A percentile compares a stretch with the other conserved stretches of the same genome.
phyloP scores from a whole-genome alignment of 768 basidiomycete genomes.

The Rhodotorula babjevae region DNA sequence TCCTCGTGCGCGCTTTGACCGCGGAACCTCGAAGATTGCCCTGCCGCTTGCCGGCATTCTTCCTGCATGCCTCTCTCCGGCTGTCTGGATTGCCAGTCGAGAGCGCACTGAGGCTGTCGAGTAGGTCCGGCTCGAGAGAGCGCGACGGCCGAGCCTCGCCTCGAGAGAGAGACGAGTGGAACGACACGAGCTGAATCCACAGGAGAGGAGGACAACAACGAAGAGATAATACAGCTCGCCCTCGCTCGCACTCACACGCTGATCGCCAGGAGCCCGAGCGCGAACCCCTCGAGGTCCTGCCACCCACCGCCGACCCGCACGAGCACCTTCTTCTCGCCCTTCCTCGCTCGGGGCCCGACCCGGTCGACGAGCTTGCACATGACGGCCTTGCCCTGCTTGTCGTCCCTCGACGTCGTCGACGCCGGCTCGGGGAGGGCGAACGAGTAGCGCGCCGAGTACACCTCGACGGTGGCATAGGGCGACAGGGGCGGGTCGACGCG shows the following conservation, averaged over 20 bases:
- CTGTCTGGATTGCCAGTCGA: too few relatives aligned
- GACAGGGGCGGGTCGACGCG: conserved; percentile 73
- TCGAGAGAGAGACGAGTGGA: too few relatives aligned
- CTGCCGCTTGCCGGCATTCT: too few relatives aligned
- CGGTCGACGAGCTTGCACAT: conserved; percentile 75
- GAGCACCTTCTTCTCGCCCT: conserved; percentile 74
- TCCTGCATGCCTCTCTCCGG: too few relatives aligned
- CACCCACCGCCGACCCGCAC: conserved; percentile 69
- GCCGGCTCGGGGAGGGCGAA: conserved; percentile 47
- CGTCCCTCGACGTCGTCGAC: background rate
- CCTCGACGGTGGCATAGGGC: conserved; percentile 57
- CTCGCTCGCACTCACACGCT: background rate
- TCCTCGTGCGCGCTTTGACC: too few relatives aligned
- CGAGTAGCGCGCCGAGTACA: conserved; percentile 75
- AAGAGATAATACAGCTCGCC: background rate
- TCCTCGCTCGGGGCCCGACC: conserved; percentile 55
- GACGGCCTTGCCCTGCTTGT: conserved; percentile 58
- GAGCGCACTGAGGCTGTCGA: too few relatives aligned
- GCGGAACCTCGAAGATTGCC: too few relatives aligned
- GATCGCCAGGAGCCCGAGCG: background rate
- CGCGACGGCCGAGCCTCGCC: too few relatives aligned
- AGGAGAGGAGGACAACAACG: background rate
- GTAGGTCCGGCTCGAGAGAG: too few relatives aligned
- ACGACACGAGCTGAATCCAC: background rate
- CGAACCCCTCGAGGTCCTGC: conserved; percentile 27